Percentiles rank a stretch among this genome's conserved stretches.
phyloP scores from a whole-genome alignment of 257 asterid species.

The Linderniella brevidens region DNA sequence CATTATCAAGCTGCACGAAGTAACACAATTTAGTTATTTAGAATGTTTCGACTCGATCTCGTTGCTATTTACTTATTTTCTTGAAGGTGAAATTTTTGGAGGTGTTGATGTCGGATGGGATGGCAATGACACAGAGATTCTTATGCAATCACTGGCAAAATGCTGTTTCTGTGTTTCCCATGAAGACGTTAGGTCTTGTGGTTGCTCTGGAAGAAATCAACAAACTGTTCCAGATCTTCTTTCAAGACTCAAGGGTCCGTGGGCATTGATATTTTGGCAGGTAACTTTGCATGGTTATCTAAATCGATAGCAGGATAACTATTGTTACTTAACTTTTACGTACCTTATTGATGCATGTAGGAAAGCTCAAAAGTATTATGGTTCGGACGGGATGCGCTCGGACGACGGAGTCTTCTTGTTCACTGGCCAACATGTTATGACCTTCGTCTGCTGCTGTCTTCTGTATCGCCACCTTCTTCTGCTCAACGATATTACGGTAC shows the following conservation, averaged over 20 bases:
- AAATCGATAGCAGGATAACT: not conserved
- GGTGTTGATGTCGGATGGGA: slow-evolving; percentile 40
- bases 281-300: slow-evolving; percentile 27
- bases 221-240: slow-evolving; percentile 53
- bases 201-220: slow-evolving; percentile 25
- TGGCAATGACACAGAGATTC: slow-evolving; percentile 61
- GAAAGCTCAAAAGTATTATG: slow-evolving; percentile 70
- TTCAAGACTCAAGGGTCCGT: slow-evolving; percentile 83
- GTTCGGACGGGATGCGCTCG: slow-evolving; percentile 97
- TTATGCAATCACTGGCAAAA: slow-evolving; percentile 52
- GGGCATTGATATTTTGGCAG: slow-evolving; percentile 98
- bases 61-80: not conserved
- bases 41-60: too few relatives aligned
- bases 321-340: slow-evolving; percentile 6
- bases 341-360: slow-evolving; percentile 29
- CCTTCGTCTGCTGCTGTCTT: slow-evolving; percentile 64
- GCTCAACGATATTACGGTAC: slow-evolving; percentile 33
- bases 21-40: too few relatives aligned
- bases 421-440: slow-evolving; percentile 84
- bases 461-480: slow-evolving; percentile 64
- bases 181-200: slow-evolving; percentile 16
- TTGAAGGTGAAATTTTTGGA: slow-evolving; percentile 78
- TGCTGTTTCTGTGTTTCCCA: slow-evolving; percentile 40
- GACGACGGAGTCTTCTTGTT: slow-evolving; percentile 90
- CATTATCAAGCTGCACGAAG: not conserved